phyloP scores from a whole-genome alignment of 2,329 filamentous ascomycete species.

The Cladophialophora psammophila region DNA sequence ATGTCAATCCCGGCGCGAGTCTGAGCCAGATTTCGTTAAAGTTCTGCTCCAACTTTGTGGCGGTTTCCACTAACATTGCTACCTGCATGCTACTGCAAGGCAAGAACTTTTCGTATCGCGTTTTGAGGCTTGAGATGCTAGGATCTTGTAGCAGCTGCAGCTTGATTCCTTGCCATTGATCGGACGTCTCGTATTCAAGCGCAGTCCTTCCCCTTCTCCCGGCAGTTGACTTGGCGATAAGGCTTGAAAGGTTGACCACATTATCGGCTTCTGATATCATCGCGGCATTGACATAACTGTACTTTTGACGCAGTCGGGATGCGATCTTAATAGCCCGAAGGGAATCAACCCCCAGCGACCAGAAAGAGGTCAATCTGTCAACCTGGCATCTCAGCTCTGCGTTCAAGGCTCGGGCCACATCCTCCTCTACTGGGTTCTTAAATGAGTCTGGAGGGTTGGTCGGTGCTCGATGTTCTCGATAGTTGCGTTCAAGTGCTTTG shows the following conservation, averaged over 20 bases:
- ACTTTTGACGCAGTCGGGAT: constrained; percentile 66
- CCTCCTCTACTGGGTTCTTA: constrained; percentile 36
- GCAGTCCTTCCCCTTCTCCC: background rate
- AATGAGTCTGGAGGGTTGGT: constrained; percentile 8
- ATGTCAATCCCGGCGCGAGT: constrained; percentile 51
- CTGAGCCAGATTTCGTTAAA: constrained; percentile 78
- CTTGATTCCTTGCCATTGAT: constrained; percentile 28
- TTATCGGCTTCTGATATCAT: constrained; percentile 67
- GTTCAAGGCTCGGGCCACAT: constrained; percentile 54
- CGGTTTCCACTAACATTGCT: constrained; percentile 81
- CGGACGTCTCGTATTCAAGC: constrained; percentile 13
- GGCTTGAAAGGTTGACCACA: constrained; percentile 43
- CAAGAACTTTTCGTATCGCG: constrained; percentile 51
- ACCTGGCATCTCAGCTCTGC: constrained; percentile 52
- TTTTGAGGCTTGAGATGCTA: background rate
- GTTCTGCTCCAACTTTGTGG: constrained; percentile 67
- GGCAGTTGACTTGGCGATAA: constrained; percentile 9
- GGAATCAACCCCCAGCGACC: constrained; percentile 70
- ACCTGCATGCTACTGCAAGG: constrained; percentile 77
- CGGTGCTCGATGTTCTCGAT: constrained; percentile 30
- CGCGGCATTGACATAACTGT: constrained; percentile 64
- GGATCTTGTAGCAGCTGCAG: constrained; percentile 5
- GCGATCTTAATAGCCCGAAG: constrained; percentile 68
- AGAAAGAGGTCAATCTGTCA: constrained; percentile 54
- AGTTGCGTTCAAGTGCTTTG: constrained; percentile 61